Percentiles rank a stretch among this genome's conserved stretches.
Evolutionary conservation across 2,329 filamentous ascomycete species (phyloP).

Genomic region (Ascochyta viciae-villosae): DNA sequence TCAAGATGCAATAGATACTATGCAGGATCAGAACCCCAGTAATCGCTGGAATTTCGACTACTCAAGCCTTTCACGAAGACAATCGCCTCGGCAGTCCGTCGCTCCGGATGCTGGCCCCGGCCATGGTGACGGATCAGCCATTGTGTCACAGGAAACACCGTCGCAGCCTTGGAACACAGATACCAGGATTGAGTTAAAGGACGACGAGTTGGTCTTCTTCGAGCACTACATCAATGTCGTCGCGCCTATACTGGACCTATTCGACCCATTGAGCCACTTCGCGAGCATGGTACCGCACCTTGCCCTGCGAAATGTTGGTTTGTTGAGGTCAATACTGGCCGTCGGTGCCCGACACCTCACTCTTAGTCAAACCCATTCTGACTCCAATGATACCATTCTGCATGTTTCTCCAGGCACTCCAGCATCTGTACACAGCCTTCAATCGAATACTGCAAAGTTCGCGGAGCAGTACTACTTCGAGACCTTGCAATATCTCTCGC

Average conservation of each 20-base stretch:
- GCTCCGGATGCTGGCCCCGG: slow-evolving; percentile 35
- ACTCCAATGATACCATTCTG: slow-evolving; percentile 29
- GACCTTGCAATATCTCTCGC: slow-evolving; percentile 66
- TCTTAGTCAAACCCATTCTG: slow-evolving; percentile 41
- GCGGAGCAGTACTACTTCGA: slow-evolving; percentile 65
- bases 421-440: slow-evolving; percentile 19
- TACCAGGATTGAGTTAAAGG: slow-evolving; percentile 35
- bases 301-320: slow-evolving; percentile 61
- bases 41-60: slow-evolving; percentile 50
- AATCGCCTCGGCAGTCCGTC: slow-evolving; percentile 33
- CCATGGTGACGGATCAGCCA: slow-evolving; percentile 7
- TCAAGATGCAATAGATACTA: slow-evolving; percentile 50
- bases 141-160: slow-evolving; percentile 13
- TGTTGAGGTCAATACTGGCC: slow-evolving; percentile 65
- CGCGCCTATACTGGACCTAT: slow-evolving; percentile 53
- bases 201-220: slow-evolving; percentile 49
- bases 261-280: slow-evolving; percentile 51
- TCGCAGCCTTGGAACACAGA: slow-evolving; percentile 36
- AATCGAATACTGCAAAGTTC: slow-evolving; percentile 43
- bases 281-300: slow-evolving; percentile 41
- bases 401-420: slow-evolving; percentile 33
- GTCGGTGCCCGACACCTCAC: slow-evolving; percentile 61
- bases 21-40: slow-evolving; percentile 40
- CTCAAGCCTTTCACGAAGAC: slow-evolving; percentile 53
- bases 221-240: slow-evolving; percentile 49